A percentile compares a stretch with the other conserved stretches of the same genome.
Evolutionary conservation across 2,329 filamentous ascomycete genomes (phyloP).

Genomic region (Rhinocladiella mackenziei): DNA sequence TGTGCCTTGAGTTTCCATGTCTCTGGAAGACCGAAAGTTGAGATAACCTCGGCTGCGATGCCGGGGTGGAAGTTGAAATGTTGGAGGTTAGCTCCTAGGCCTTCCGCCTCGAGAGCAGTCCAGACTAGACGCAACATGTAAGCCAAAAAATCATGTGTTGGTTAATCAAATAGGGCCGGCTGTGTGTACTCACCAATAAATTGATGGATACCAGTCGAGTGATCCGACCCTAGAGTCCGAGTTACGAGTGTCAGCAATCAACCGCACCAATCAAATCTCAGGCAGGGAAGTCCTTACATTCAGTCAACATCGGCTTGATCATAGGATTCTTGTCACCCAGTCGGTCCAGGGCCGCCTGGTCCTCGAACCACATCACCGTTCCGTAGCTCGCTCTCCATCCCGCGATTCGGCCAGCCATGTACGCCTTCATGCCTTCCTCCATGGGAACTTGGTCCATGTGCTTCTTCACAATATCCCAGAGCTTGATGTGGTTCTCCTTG

Average conservation of each 20-base stretch:
- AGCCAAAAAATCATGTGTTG: not conserved
- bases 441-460: conserved; percentile 14
- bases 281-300: conserved; percentile 38
- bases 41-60: conserved; percentile 66
- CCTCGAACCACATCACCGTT: conserved; percentile 83
- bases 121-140: conserved; percentile 48
- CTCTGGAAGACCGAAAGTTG: conserved; percentile 64
- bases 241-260: conserved; percentile 5
- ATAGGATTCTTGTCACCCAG: conserved; percentile 52
- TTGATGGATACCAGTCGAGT: conserved; percentile 71
- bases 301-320: conserved; percentile 74
- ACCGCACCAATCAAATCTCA: not conserved
- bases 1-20: conserved; percentile 77
- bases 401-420: conserved; percentile 14
- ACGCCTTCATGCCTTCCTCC: conserved; percentile 10
- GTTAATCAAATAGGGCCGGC: too few species aligned
- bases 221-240: conserved; percentile 54
- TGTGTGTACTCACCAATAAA: conserved; percentile 45
- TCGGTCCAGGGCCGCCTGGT: conserved; percentile 61
- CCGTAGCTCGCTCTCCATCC: conserved; percentile 58
- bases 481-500: conserved; percentile 75
- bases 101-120: conserved; percentile 77
- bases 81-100: conserved; percentile 82
- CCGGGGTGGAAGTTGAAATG: conserved; percentile 76
- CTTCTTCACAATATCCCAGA: conserved; percentile 67